Base-by-base conservation (phyloP, 1,139 yeast species). In the Geotrichum bryndzae region DNA sequence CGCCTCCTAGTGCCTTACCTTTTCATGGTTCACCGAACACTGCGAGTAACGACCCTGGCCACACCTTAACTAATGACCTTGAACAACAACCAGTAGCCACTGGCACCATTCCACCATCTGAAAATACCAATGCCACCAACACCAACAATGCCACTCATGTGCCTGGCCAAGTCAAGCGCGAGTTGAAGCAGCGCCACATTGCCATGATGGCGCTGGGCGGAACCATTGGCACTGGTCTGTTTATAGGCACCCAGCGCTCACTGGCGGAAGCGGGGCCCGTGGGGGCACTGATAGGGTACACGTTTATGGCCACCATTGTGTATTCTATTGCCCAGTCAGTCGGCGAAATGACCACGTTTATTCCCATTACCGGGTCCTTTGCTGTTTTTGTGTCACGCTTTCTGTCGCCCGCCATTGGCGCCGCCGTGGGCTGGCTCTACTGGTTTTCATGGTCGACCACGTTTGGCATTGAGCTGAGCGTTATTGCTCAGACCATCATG, bases 241-340 rank as follows among this genome's bases (percentile, higher is more conserved):
- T 78, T 67, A 84, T 87, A 68, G 90, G 91, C 68, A 85, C 90
- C 11, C 88, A 89, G 59, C 74, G 83, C 13, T 85, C 90, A 0
- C 76, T 86, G 65, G 22, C 46, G 1, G 76, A 78, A 48, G 89
- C 88, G 4, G 94, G 94, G 23, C 91, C 92, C 3, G 91, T 82
- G 18, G 81, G 88, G 51, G 80, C 86, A 57, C 77, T 87, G 55
- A 78, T 87, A 53, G 80, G 89, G 3, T 84, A 82, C 66, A 58
- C 75, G 22, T 73, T 84, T 51, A 79, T 82, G 66, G 86, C 86
- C 1, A 57, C 78, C 3, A 72, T 83, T 53, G 86, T 84, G 7
- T 84, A 81, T 64, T 72, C 82, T 63, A 82, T 86, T 33, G 82
- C 85, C 85, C 71, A 84, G 55, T 73, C 82, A 27, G 74, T 85